Base-by-base conservation (phyloP, 2,329 filamentous ascomycete genomes). In the Ascochyta fabae region DNA sequence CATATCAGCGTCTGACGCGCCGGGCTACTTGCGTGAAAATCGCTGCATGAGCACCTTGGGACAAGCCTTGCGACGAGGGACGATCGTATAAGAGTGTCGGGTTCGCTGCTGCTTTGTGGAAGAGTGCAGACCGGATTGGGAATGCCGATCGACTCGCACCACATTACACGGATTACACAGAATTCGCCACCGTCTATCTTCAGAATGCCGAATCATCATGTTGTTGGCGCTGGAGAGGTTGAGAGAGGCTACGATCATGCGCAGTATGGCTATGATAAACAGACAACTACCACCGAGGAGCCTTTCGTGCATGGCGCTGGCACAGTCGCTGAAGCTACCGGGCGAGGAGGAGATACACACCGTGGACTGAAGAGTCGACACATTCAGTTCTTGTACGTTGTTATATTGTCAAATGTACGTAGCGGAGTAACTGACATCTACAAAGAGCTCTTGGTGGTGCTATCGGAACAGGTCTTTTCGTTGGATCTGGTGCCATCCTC, bases 401-500 rank as follows among this genome's bases (percentile, higher is more conserved):
- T 24, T 12, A 1, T 4, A 4, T n/a, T 15, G 19, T 33, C 3
- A 22, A 10, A 34, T 0, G 0, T 13, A 15, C 10, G 16, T 31
- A 38, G 36, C 38, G 7, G 22, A 41, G n/a, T n/a, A 2, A 36
- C 53, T 56, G 42, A 50, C 24, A 15, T 12, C 8, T n/a, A 54
- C 77, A 78, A 60, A 87, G 86, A 64, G 84, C 84, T 19, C 77
- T 87, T 7, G 84, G 83, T 51, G 84, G 84, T 56, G 83, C 83
- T 8, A 86, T 86, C 50, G 66, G 72, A 53, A 75, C 72, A 22
- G 72, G 72, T 36, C 58, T 75, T 3, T 75, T 75, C 56, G 71
- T 75, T n/a, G 72, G 71, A 41, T 71, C 67, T 23, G 72, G 72
- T 15, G 64, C 58, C 2, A 74, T 74, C 39, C 69, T 75, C 27